Conservation (phyloP, 345 rosid genomes). For the Conringia planisiliqua region DNA sequence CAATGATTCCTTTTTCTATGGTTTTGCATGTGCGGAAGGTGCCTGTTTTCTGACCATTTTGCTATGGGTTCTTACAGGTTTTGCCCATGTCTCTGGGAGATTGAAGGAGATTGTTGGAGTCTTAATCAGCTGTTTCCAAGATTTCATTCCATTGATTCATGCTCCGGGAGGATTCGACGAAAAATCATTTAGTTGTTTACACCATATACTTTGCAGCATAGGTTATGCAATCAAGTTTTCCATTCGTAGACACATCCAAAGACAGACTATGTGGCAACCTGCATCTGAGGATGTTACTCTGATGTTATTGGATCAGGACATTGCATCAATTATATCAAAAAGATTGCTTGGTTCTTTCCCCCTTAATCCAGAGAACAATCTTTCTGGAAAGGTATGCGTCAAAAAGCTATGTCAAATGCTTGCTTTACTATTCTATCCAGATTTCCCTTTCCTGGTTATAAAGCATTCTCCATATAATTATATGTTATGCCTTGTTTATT, state of each 20-base stretch:
- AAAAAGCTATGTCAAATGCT: not conserved
- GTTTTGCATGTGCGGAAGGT: not conserved
- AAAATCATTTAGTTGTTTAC: constrained; percentile 60
- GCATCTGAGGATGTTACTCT: constrained; percentile 33
- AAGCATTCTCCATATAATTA: not conserved
- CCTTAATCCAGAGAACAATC: constrained; percentile 42
- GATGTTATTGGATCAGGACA: constrained; percentile 41
- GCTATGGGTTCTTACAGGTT: constrained; percentile 37
- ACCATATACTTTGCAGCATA: constrained; percentile 58
- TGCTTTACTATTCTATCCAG: not conserved
- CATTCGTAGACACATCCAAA: constrained; percentile 31
- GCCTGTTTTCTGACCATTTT: not conserved
- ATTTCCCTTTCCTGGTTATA: not conserved
- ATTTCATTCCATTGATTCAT: constrained; percentile 54
- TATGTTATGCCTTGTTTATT: not conserved
- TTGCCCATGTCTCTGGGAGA: constrained; percentile 42
- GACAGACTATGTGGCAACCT: constrained; percentile 21
- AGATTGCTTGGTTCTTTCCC: constrained; percentile 62
- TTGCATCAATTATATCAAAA: constrained; percentile 48
- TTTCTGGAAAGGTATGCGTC: constrained; percentile 50
- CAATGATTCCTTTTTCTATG: not conserved
- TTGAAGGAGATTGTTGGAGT: constrained; percentile 68
- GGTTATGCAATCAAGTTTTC: constrained; percentile 47
- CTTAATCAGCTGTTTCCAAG: constrained; percentile 65
- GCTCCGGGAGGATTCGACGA: constrained; percentile 43